phyloP scores from a whole-genome alignment of 2,329 filamentous ascomycete genomes.

The Epichloe baconii region DNA sequence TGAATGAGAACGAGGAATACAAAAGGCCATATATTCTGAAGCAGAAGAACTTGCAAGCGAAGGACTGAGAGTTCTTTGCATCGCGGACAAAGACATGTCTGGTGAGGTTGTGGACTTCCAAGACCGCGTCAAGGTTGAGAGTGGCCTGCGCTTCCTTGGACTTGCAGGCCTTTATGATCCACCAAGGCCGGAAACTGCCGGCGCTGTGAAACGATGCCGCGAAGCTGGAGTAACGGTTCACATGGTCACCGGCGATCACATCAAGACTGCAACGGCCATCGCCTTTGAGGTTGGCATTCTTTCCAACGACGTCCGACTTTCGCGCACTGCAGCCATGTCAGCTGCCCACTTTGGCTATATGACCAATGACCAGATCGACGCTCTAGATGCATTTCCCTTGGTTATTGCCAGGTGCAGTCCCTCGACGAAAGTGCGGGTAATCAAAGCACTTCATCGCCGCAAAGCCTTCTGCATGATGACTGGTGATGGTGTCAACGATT shows the following conservation, averaged over 20 bases:
- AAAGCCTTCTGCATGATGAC: constrained; percentile 61
- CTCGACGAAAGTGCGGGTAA: constrained; percentile 61
- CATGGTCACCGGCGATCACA: constrained; percentile 59
- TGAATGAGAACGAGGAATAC: constrained; percentile 32
- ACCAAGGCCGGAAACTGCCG: constrained; percentile 52
- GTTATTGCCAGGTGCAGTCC: constrained; percentile 60
- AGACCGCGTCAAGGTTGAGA: constrained; percentile 42
- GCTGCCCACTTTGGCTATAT: constrained; percentile 51
- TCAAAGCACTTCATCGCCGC: constrained; percentile 58
- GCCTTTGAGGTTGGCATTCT: constrained; percentile 53
- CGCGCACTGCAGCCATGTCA: constrained; percentile 40
- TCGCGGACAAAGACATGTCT: constrained; percentile 40
- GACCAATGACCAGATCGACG: constrained; percentile 49
- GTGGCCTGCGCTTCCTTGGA: constrained; percentile 49
- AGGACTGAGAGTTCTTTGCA: constrained; percentile 55
- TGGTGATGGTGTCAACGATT: constrained; percentile 64
- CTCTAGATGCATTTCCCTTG: constrained; percentile 45
- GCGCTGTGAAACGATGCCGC: constrained; percentile 45
- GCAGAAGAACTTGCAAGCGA: constrained; percentile 45
- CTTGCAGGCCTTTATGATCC: constrained; percentile 62
- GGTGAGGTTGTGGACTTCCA: constrained; percentile 23
- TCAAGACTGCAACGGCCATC: constrained; percentile 53
- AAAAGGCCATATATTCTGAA: constrained; percentile 33
- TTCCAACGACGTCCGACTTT: constrained; percentile 20
- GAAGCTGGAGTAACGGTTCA: constrained; percentile 51